A percentile compares a stretch with the other conserved stretches of the same genome.
These are phyloP conservation scores for Trichaptum fuscoviolaceum DNA, from an alignment of 768 basidiomycete species.

Conservation along the genomic window DNA sequence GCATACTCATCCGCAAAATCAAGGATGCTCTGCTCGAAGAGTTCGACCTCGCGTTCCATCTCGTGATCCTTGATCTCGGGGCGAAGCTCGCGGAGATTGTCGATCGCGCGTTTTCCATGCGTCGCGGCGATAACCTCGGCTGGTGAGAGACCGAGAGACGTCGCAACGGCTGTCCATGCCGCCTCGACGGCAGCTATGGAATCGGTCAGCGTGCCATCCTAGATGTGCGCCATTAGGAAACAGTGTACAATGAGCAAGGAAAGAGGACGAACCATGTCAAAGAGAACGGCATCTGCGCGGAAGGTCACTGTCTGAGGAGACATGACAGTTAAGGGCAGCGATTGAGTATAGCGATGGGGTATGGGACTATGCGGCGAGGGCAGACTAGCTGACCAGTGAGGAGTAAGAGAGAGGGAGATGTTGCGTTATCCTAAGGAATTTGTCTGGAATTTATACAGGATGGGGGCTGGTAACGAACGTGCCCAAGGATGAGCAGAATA, in stretches of 20 bases:
- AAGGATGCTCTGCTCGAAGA: slow-evolving; percentile 62
- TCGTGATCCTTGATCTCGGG: slow-evolving; percentile 49
- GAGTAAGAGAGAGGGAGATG: not conserved
- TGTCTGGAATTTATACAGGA: not conserved
- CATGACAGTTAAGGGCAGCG: not conserved
- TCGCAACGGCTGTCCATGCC: slow-evolving; percentile 69
- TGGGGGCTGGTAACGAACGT: not conserved
- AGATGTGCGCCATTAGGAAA: slow-evolving; percentile 14
- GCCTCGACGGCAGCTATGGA: slow-evolving; percentile 71
- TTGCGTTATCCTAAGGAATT: not conserved
- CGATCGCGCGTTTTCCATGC: slow-evolving; percentile 74
- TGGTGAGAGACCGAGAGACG: slow-evolving; percentile 64
- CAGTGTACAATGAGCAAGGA: slow-evolving; percentile 17
- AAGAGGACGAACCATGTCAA: slow-evolving; percentile 53
- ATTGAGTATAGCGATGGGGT: not conserved
- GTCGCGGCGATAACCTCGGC: slow-evolving; percentile 65
- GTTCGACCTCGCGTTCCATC: slow-evolving; percentile 52
- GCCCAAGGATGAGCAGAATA: not conserved
- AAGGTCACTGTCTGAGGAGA: slow-evolving; percentile 22
- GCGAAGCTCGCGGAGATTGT: slow-evolving; percentile 63
- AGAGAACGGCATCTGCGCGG: slow-evolving; percentile 53
- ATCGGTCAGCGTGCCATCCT: slow-evolving; percentile 72
- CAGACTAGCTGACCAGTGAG: not conserved
- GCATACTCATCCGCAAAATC: slow-evolving; percentile 59
- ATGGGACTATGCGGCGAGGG: too few species aligned